Base-by-base conservation (phyloP, 2,329 filamentous ascomycete genomes). In the Epichloe glyceriae region DNA sequence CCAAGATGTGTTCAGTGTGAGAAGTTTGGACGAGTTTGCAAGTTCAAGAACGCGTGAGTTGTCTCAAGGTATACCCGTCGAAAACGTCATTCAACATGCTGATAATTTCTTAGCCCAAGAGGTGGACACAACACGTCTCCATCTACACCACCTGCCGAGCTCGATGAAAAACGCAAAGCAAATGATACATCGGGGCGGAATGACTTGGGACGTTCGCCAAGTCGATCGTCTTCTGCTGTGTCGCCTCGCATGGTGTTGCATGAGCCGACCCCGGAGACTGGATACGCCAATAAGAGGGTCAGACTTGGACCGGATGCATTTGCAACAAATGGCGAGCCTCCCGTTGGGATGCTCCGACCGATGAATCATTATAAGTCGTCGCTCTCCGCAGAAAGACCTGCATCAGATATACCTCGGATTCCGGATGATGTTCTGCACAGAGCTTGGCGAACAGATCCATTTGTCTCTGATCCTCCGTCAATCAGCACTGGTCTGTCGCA, bases 1-100 rank as follows among this genome's bases (percentile, higher is more conserved):
- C 86, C 86, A 39, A 88, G 88, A 58, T 96, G 90, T 60, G 79
- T 90, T 50, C 89, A 95, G 68, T 96, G 90, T 65, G 85, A 93
- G 64, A 95, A 95, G 70, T 91, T 91, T 62, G 88, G 89, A 51
- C 79, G 88, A 46, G 74, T 85, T 17, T 95, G 90, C 77, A 84
- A 84, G 67, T 89, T 88, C 62, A 86, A 88, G 68, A 87, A 86
- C 68, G 86, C 86, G 86, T 91, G 71, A 80, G 84, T 83, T 8
- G 12, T n/a, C 26, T 30, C n/a, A n/a, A 4, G 35, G 2, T 20
- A 15, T n/a, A n/a, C n/a, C 10, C 39, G 4, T 43, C 2, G 6
- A 15, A 5, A 12, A 15, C 44, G 8, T 17, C n/a, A 5, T 26
- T 41, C 17, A 8, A 17, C 22, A 44, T 46, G 40, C 51, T 56